phyloP scores from a whole-genome alignment of 2,329 filamentous ascomycete species.

The Fusarium luffae region DNA sequence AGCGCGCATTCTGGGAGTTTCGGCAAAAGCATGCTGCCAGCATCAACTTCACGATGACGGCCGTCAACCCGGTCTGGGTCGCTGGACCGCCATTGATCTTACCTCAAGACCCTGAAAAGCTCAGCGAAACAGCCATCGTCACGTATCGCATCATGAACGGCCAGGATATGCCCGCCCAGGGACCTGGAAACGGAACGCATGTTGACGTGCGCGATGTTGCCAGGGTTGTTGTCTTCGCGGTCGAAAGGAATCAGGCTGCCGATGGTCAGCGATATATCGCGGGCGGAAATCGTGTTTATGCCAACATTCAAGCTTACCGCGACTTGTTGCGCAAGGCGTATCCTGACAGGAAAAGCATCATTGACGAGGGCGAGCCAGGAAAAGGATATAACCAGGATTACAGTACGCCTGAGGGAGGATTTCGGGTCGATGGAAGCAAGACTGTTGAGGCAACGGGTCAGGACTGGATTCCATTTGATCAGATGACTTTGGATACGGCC shows the following conservation, averaged over 20 bases:
- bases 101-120: slow-evolving; percentile 11
- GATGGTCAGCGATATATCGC: slow-evolving; percentile 20
- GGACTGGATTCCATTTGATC: slow-evolving; percentile 10
- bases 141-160: slow-evolving; percentile 24
- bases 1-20: slow-evolving; percentile 24
- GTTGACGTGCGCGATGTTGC: slow-evolving; percentile 25
- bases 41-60: slow-evolving; percentile 14
- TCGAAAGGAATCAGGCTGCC: slow-evolving; percentile 1
- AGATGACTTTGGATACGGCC: slow-evolving; percentile 9
- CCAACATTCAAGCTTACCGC: slow-evolving; percentile 20
- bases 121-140: slow-evolving; percentile 23
- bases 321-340: slow-evolving; percentile 15
- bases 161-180: neutral
- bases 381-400: slow-evolving; percentile 14
- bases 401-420: neutral
- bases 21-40: neutral
- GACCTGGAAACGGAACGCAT: slow-evolving; percentile 20
- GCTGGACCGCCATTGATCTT: slow-evolving; percentile 11
- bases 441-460: slow-evolving; percentile 4
- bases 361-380: neutral
- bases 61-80: slow-evolving; percentile 22
- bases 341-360: neutral
- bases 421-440: slow-evolving; percentile 7
- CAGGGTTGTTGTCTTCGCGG: slow-evolving; percentile 9
- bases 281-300: slow-evolving; percentile 3